Evolutionary conservation across 768 basidiomycete species (phyloP).

Genomic region (Tephrocybe sp.): DNA sequence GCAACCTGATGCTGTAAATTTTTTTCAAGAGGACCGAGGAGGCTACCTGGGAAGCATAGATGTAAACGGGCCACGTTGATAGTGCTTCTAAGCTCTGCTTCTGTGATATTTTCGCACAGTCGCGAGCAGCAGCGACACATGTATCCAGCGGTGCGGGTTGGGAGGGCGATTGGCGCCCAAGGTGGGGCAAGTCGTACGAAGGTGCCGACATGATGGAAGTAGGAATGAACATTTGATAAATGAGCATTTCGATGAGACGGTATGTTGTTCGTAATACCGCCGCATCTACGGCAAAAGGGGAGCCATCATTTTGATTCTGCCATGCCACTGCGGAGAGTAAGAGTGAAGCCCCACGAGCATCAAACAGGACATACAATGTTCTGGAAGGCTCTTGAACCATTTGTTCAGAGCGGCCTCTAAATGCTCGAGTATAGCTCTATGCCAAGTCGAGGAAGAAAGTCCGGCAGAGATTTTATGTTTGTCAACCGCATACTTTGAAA

Average conservation of each 20-base stretch:
- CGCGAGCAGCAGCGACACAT: slow-evolving; percentile 59
- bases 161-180: slow-evolving; percentile 22
- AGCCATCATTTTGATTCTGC: slow-evolving; percentile 50
- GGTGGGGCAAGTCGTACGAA: background rate
- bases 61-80: slow-evolving; percentile 40
- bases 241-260: slow-evolving; percentile 60
- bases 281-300: slow-evolving; percentile 52
- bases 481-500: slow-evolving; percentile 65
- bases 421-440: slow-evolving; percentile 59
- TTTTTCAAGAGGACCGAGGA: slow-evolving; percentile 52
- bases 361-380: slow-evolving; percentile 51
- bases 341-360: background rate
- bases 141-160: slow-evolving; percentile 50
- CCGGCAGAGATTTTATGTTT: slow-evolving; percentile 56
- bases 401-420: slow-evolving; percentile 68
- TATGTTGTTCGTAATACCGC: slow-evolving; percentile 57
- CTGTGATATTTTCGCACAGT: slow-evolving; percentile 59
- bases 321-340: slow-evolving; percentile 45
- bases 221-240: slow-evolving; percentile 59
- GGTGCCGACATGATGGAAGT: slow-evolving; percentile 12
- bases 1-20: slow-evolving; percentile 55
- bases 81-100: slow-evolving; percentile 43
- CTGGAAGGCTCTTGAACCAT: slow-evolving; percentile 69
- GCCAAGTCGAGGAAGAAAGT: slow-evolving; percentile 49
- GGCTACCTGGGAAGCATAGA: slow-evolving; percentile 46